Evolutionary conservation across 2,329 filamentous ascomycete genomes (phyloP), one percentile per base, ranked within the genome.

Genomic region (Ascochyta lentis): DNA sequence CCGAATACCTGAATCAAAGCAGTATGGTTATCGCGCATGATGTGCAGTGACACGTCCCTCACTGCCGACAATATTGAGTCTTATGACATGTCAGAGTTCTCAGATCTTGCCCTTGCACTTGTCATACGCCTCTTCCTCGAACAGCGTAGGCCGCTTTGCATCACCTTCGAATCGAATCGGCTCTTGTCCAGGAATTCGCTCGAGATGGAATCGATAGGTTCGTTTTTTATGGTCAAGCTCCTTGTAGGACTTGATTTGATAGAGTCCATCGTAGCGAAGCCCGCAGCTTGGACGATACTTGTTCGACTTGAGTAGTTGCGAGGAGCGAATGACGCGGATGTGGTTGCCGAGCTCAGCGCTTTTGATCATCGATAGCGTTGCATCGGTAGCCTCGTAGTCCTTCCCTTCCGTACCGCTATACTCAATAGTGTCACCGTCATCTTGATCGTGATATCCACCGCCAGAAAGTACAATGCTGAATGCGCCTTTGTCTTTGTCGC

Each of bases 221-320:
- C 76, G 75, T n/a, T 74, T 78, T 12, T 66, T 61, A 4, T 61
- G 31, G 49, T 84, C 76, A 1, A 80, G 33, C 0, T 77, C 49
- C 55, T 79, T 66, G 43, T 73, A 75, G 3, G 54, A 64, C 0
- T 70, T 71, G 5, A 86, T 78, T 6, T 72, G 64, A 58, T 87
- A 87, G 0, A 86, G 66, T 0, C 84, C 85, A 65, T 87, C 84
- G 48, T 86, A 86, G 2, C 85, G 72, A n/a, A 83, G 75, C 0
- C 84, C 84, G 9, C 72, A 57, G 1, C 65, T 55, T 0, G 84
- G 84, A 0, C 79, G 74, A 49, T 78, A 83, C 0, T 52, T 58
- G 16, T 78, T 78, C 1, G 60, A 64, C 9, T 69, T 67, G 0
- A 49, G 47, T 2, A 79, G 67, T 16, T 80, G 78, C 4, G 68